phyloP scores from a whole-genome alignment of 73 alveolate species.

The Diophrys appendiculata region DNA sequence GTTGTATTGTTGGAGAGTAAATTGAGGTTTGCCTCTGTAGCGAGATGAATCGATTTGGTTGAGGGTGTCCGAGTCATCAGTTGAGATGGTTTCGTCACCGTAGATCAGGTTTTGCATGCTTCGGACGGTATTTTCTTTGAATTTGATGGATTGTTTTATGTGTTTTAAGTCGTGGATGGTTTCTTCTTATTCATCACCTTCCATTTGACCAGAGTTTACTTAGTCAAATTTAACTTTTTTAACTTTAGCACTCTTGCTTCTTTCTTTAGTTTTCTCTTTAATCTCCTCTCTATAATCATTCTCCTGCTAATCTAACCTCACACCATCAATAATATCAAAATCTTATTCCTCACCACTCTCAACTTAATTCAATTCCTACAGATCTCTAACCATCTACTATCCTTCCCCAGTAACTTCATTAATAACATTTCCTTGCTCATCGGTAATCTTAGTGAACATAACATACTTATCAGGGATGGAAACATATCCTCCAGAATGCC shows the following conservation, averaged over 20 bases:
- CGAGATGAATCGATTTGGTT: not conserved
- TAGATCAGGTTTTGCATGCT: slow-evolving; percentile 24
- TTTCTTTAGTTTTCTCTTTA: slow-evolving; percentile 6
- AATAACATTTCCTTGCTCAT: slow-evolving; percentile 76
- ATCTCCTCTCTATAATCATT: slow-evolving; percentile 17
- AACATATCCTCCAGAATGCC: slow-evolving; percentile 89
- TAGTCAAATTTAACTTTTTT: slow-evolving; percentile 11
- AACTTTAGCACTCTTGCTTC: slow-evolving; percentile 7
- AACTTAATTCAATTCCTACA: slow-evolving; percentile 68
- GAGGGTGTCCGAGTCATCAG: not conserved
- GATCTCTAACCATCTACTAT: slow-evolving; percentile 82
- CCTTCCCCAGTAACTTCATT: slow-evolving; percentile 73
- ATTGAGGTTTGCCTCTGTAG: slow-evolving; percentile 10
- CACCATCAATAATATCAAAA: slow-evolving; percentile 82
- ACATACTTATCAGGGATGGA: slow-evolving; percentile 93
- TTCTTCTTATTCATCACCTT: not conserved
- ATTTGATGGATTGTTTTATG: slow-evolving; percentile 17
- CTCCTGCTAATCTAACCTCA: slow-evolving; percentile 53
- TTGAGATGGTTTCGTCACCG: slow-evolving; percentile 6
- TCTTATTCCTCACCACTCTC: slow-evolving; percentile 76
- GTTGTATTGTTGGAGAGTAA: slow-evolving; percentile 8
- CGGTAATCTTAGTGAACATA: slow-evolving; percentile 86
- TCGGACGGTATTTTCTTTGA: slow-evolving; percentile 52
- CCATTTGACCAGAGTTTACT: too few species aligned
- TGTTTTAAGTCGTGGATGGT: slow-evolving; percentile 19